A percentile compares a stretch with the other conserved stretches of the same genome.
Evolutionary conservation across 805 yeast genomes (phyloP).

Genomic region (Lipomyces japonicus): DNA sequence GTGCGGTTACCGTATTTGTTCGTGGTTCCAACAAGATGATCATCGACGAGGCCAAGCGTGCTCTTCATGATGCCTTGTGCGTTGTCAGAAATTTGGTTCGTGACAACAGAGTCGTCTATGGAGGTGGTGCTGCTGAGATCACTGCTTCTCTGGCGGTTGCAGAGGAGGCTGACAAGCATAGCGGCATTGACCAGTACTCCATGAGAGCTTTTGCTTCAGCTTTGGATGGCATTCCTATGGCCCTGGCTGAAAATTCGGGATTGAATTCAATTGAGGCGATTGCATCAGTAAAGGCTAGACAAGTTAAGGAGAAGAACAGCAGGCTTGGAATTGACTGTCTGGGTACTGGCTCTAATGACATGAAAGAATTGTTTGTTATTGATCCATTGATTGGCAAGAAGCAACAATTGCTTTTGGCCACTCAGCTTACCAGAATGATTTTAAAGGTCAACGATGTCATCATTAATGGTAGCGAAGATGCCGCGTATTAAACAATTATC

Average conservation of each 20-base stretch:
- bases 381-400: slow-evolving; percentile 97
- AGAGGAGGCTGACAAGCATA: slow-evolving; percentile 86
- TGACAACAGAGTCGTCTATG: slow-evolving; percentile 94
- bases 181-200: slow-evolving; percentile 96
- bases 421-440: slow-evolving; percentile 97
- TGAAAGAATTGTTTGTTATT: slow-evolving; percentile 90
- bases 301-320: slow-evolving; percentile 66
- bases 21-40: slow-evolving; percentile 98
- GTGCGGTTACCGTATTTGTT: slow-evolving; percentile 87
- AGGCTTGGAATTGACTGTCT: slow-evolving; percentile 91
- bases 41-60: slow-evolving; percentile 94
- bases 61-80: slow-evolving; percentile 92
- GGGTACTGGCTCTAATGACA: slow-evolving; percentile 81
- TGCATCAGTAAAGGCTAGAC: slow-evolving; percentile 77
- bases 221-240: slow-evolving; percentile 86
- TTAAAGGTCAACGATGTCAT: slow-evolving; percentile 95
- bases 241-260: slow-evolving; percentile 96
- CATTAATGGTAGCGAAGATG: slow-evolving; percentile 75
- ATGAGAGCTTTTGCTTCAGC: slow-evolving; percentile 93
- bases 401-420: slow-evolving; percentile 91
- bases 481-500: slow-evolving; percentile 22
- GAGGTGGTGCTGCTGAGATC: slow-evolving; percentile 98
- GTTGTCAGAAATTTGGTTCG: slow-evolving; percentile 93
- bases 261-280: slow-evolving; percentile 88
- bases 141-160: slow-evolving; percentile 88